A percentile compares a stretch with the other conserved stretches of the same genome.
Evolutionary conservation across 2,329 filamentous ascomycete genomes (phyloP).

Genomic region (Dactylonectria macrodidyma): DNA sequence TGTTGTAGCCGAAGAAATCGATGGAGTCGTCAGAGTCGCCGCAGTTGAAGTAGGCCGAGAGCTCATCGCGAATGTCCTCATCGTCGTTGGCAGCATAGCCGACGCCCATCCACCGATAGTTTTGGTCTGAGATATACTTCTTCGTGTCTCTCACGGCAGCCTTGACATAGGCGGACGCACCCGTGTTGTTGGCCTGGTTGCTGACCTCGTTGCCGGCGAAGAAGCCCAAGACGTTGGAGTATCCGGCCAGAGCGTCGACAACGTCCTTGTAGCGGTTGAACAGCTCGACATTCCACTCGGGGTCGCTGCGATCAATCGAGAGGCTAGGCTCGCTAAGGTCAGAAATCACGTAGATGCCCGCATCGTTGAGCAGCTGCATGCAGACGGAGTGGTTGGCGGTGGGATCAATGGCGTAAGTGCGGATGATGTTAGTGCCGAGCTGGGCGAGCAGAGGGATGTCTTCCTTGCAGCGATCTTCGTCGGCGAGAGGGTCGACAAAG

Average conservation of each 20-base stretch:
- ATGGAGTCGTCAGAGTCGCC: conserved; percentile 76
- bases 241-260: conserved; percentile 84
- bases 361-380: conserved; percentile 85
- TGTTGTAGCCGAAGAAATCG: conserved; percentile 99
- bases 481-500: conserved; percentile 88
- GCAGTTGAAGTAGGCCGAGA: conserved; percentile 97
- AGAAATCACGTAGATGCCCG: conserved; percentile 95
- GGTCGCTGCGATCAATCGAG: conserved; percentile 88
- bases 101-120: conserved; percentile 85
- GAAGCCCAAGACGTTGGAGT: conserved; percentile 95
- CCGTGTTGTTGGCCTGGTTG: conserved; percentile 90
- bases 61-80: conserved; percentile 81
- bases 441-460: conserved; percentile 87
- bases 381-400: conserved; percentile 83
- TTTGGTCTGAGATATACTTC: conserved; percentile 87
- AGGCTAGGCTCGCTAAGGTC: conserved; percentile 86
- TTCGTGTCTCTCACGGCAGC: conserved; percentile 97
- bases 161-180: conserved; percentile 95
- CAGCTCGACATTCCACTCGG: conserved; percentile 85
- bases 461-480: conserved; percentile 80
- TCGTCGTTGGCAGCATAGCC: conserved; percentile 98
- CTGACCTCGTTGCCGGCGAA: conserved; percentile 99
- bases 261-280: conserved; percentile 88
- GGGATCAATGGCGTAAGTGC: conserved; percentile 94
- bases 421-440: conserved; percentile 91